A percentile compares a stretch with the other conserved stretches of the same genome.
Conservation (phyloP, 1,139 yeast species). For the Pichia sp. region DNA sequence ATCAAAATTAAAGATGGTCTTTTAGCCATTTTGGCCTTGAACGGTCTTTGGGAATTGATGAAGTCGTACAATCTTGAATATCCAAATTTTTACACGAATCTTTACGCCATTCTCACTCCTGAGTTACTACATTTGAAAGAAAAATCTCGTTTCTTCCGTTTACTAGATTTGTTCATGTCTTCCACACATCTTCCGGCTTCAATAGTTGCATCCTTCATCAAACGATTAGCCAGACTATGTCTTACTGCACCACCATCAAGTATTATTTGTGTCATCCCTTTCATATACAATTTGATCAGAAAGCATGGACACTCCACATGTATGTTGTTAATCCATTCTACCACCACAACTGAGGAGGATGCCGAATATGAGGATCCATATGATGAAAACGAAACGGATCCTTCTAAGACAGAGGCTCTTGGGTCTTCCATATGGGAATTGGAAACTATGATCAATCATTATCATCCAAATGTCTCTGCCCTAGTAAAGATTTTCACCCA, state of each 20-base stretch:
- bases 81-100: constrained; percentile 81
- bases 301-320: constrained; percentile 78
- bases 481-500: constrained; percentile 83
- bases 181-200: constrained; percentile 85
- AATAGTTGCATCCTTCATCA: constrained; percentile 84
- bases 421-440: constrained; percentile 91
- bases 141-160: constrained; percentile 81
- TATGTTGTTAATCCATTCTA: constrained; percentile 78
- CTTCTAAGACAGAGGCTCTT: constrained; percentile 73
- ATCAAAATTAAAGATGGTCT: constrained; percentile 43
- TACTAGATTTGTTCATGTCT: constrained; percentile 77
- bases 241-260: constrained; percentile 88
- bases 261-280: constrained; percentile 82
- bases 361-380: constrained; percentile 57
- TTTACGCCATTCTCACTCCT: constrained; percentile 75
- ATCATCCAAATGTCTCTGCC: constrained; percentile 93
- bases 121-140: constrained; percentile 71
- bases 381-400: constrained; percentile 59
- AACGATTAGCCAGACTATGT: constrained; percentile 69
- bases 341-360: constrained; percentile 28
- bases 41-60: constrained; percentile 85
- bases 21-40: constrained; percentile 75
- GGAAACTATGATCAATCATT: constrained; percentile 71
- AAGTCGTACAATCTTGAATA: constrained; percentile 80
- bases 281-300: constrained; percentile 80